Evolutionary conservation across 257 asterid genomes (phyloP), one percentile per base, ranked within the genome.

Genomic region (Solanum dulcamara): DNA sequence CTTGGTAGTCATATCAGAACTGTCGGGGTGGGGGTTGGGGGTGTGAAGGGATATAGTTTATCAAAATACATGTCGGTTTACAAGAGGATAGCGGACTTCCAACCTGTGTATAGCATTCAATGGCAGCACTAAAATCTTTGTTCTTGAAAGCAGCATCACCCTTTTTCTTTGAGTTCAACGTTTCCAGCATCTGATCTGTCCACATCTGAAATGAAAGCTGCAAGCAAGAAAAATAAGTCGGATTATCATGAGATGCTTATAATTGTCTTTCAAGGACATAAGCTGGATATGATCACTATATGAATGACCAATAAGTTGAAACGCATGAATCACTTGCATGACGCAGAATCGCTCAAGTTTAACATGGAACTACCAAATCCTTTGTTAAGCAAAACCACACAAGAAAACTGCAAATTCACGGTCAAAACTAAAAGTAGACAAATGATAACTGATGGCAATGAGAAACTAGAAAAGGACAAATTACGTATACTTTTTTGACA

Each of bases 151-250:
- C 85, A 85, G 1, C 89, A 86, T 90, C 92, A 18, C 92, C 92
- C 85, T 88, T 87, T 85, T 88, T 88, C 88, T 88, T 90, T 44
- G 92, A 87, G 85, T 81, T 88, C 85, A 90, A 82, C 0, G 92
- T 88, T 60, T 90, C 92, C 83, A 85, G 91, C 92, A 90, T 88
- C 87, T 88, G 91, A 86, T 90, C 80, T 87, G 92, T 88, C 92
- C 92, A 90, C 92, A 90, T 86, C 77, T 90, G 92, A 87, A 90
- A 90, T 1, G 92, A 90, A 59, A 90, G 92, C 92, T 90, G 90
- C 86, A 81, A 51, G 35, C 18, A 81, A 75, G 53, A 51, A 81
- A 28, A 75, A 44, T 0, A 4, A 26, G 1, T 7, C 40, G 3
- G 55, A 44, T 75, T 2, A 75, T 24, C 81, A 75, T 75, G 81